phyloP scores from a whole-genome alignment of 345 rosid genomes.

The Angophora floribunda region DNA sequence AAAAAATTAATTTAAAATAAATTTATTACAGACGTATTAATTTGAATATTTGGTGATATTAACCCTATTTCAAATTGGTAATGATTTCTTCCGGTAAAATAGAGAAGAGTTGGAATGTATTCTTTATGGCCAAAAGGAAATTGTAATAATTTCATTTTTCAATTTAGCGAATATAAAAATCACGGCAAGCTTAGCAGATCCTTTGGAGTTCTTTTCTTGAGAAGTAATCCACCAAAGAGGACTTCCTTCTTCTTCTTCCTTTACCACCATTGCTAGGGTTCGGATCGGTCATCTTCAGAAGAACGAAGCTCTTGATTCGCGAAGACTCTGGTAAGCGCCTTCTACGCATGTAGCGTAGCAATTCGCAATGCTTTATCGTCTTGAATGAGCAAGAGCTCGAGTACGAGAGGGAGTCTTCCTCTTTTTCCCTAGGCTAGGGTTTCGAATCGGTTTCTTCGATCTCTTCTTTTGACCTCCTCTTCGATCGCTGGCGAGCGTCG shows the following conservation, averaged over 20 bases:
- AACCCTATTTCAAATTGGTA: not conserved
- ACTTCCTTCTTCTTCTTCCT: not conserved
- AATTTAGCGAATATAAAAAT: not conserved
- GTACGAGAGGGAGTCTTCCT: not conserved
- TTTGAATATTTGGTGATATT: too few relatives aligned
- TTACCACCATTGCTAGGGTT: not conserved
- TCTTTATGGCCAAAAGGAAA: not conserved
- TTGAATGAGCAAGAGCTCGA: not conserved
- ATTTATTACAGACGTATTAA: too few relatives aligned
- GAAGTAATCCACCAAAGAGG: not conserved
- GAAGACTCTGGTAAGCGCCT: not conserved
- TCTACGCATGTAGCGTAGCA: not conserved
- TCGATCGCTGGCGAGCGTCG: not conserved
- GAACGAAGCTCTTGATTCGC: not conserved
- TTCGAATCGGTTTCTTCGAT: not conserved
- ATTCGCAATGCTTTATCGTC: not conserved
- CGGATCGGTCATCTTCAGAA: not conserved
- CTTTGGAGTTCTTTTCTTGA: not conserved
- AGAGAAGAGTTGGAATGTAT: not conserved
- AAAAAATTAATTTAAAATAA: too few relatives aligned
- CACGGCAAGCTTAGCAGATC: not conserved
- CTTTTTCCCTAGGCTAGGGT: not conserved
- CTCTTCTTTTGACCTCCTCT: not conserved
- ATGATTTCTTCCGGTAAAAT: not conserved
- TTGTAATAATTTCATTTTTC: not conserved